phyloP scores from a whole-genome alignment of 2,329 filamentous ascomycete species.

The Bipolaris bicolor region DNA sequence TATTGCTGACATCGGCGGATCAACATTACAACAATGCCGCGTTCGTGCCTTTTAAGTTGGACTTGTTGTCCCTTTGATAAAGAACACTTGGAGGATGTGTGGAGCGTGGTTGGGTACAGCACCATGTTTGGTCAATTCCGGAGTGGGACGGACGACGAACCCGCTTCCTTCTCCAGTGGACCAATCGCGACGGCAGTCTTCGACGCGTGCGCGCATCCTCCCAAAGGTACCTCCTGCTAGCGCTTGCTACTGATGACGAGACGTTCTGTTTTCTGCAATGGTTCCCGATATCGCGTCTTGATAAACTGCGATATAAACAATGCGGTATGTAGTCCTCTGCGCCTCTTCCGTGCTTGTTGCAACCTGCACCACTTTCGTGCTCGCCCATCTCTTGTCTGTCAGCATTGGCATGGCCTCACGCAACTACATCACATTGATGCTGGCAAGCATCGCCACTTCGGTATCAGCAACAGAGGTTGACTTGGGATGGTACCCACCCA shows the following conservation, averaged over 20 bases:
- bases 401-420: slow-evolving; percentile 32
- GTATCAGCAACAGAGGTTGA: slow-evolving; percentile 29
- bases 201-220: slow-evolving; percentile 22
- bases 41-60: not conserved
- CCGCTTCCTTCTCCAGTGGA: not conserved
- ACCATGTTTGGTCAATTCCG: not conserved
- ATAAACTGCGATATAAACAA: slow-evolving; percentile 24
- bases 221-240: slow-evolving; percentile 11
- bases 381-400: slow-evolving; percentile 25
- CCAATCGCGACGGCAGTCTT: slow-evolving; percentile 24
- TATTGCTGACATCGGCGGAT: not conserved
- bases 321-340: slow-evolving; percentile 29
- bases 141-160: not conserved
- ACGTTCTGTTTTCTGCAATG: slow-evolving; percentile 33
- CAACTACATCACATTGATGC: slow-evolving; percentile 24
- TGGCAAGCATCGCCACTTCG: slow-evolving; percentile 26
- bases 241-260: slow-evolving; percentile 16
- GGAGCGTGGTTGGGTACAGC: not conserved
- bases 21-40: not conserved
- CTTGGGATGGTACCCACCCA: slow-evolving; percentile 46
- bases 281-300: slow-evolving; percentile 10
- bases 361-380: slow-evolving; percentile 23
- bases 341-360: slow-evolving; percentile 24
- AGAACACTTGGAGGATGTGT: not conserved
- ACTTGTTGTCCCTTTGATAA: not conserved